These are phyloP conservation scores for Paragyromitra xinjiangensis DNA, from an alignment of 495 filamentous ascomycete species.

Conservation along the genomic window DNA sequence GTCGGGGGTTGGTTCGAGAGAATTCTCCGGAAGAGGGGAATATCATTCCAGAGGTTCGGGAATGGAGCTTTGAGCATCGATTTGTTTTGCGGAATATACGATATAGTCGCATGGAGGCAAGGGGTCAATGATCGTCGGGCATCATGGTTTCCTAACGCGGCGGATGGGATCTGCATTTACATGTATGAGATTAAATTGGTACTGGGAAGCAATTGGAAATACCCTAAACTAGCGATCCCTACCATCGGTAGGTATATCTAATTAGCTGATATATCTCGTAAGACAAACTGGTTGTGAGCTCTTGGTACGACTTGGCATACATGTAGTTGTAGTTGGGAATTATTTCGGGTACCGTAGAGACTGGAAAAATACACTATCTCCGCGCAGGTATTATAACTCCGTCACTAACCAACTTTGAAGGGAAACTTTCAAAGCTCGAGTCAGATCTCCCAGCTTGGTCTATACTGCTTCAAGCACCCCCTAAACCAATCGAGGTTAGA, in stretches of 20 bases:
- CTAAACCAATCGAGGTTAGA: too few relatives aligned
- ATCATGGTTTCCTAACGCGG: neutral
- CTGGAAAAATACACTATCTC: too few relatives aligned
- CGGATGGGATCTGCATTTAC: neutral
- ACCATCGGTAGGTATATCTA: neutral
- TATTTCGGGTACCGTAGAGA: too few relatives aligned
- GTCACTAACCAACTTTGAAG: too few relatives aligned
- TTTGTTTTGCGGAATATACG: neutral
- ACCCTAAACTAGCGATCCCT: neutral
- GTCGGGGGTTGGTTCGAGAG: neutral
- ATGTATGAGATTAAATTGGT: neutral
- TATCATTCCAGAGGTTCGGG: neutral
- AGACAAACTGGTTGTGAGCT: neutral
- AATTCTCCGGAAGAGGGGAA: neutral
- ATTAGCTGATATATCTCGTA: neutral
- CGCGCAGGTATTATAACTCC: too few relatives aligned
- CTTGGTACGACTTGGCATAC: neutral
- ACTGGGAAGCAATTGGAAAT: neutral
- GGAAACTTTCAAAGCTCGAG: too few relatives aligned
- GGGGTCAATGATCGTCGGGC: conserved; percentile 20
- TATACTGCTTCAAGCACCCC: too few relatives aligned
- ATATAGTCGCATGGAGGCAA: neutral
- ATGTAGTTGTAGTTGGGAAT: too few relatives aligned
- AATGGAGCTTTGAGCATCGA: neutral
- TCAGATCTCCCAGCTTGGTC: too few relatives aligned